Percentiles rank a stretch among this genome's conserved stretches.
These are phyloP conservation scores for Xylaria intraflava DNA, from an alignment of 495 filamentous ascomycete species.

Conservation along the genomic window DNA sequence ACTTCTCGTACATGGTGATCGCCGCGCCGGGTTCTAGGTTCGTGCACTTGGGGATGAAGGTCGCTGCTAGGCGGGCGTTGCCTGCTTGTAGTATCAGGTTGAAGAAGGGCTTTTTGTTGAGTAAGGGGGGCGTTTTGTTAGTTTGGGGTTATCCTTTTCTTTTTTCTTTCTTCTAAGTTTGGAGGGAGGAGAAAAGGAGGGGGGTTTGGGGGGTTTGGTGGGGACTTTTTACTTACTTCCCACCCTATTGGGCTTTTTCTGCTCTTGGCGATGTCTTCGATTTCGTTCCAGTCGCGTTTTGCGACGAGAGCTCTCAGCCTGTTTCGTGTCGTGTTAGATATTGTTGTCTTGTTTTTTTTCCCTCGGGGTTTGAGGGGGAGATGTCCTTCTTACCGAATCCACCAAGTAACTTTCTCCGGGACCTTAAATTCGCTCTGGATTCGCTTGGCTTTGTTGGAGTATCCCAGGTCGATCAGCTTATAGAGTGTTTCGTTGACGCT, in stretches of 20 bases:
- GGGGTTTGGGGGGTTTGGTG: not conserved
- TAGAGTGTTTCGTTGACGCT: constrained; percentile 87
- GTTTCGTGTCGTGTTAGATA: not conserved
- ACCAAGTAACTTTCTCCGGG: constrained; percentile 81
- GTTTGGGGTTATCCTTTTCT: not conserved
- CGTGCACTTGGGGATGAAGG: constrained; percentile 82
- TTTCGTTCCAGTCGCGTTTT: constrained; percentile 81
- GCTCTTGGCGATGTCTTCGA: constrained; percentile 72
- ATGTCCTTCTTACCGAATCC: constrained; percentile 57
- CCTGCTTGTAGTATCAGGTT: constrained; percentile 83
- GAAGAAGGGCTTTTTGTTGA: constrained; percentile 68
- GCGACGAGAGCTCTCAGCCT: constrained; percentile 82
- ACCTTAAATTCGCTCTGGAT: constrained; percentile 89
- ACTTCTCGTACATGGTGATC: constrained; percentile 94
- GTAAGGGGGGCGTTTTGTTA: constrained; percentile 19
- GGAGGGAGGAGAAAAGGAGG: not conserved
- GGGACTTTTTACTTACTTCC: constrained; percentile 55
- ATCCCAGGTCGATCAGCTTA: constrained; percentile 66
- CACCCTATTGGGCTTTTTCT: constrained; percentile 91
- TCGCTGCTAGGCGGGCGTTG: constrained; percentile 75
- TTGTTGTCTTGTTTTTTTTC: not conserved
- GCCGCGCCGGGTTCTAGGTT: constrained; percentile 53
- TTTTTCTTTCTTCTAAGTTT: not conserved
- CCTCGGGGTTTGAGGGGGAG: not conserved
- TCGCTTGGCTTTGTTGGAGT: constrained; percentile 74